These are phyloP conservation scores for Boletus barrowsii DNA, from an alignment of 768 basidiomycete genomes.

Conservation along the genomic window DNA sequence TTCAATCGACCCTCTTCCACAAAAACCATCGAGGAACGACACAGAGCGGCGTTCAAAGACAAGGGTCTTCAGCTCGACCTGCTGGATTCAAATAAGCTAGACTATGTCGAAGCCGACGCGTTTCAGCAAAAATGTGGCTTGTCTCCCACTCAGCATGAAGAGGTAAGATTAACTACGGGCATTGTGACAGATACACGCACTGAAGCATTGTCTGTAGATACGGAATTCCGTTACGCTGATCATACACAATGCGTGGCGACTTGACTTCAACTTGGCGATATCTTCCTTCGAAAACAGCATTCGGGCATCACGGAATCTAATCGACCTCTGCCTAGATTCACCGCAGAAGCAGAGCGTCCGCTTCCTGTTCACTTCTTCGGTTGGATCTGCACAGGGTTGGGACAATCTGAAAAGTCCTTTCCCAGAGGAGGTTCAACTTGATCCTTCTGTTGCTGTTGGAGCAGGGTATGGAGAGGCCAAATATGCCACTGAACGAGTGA, in stretches of 20 bases:
- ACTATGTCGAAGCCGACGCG: slow-evolving; percentile 38
- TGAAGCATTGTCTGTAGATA: slow-evolving; percentile 6
- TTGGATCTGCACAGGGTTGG: slow-evolving; percentile 22
- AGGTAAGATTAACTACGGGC: slow-evolving; percentile 18
- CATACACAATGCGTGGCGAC: slow-evolving; percentile 39
- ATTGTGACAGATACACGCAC: neutral
- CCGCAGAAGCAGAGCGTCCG: slow-evolving; percentile 1
- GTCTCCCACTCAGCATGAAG: slow-evolving; percentile 19
- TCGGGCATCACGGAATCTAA: slow-evolving; percentile 30
- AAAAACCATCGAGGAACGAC: slow-evolving; percentile 23
- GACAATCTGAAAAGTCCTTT: slow-evolving; percentile 25
- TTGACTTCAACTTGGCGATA: slow-evolving; percentile 41
- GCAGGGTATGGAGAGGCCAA: slow-evolving; percentile 38
- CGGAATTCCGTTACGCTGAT: slow-evolving; percentile 29
- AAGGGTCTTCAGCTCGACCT: slow-evolving; percentile 32
- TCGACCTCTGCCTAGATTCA: slow-evolving; percentile 24
- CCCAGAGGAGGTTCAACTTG: slow-evolving; percentile 36
- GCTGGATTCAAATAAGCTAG: slow-evolving; percentile 32
- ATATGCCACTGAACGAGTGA: slow-evolving; percentile 36
- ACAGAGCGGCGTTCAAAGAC: slow-evolving; percentile 34
- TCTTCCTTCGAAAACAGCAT: slow-evolving; percentile 37
- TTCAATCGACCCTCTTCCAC: slow-evolving; percentile 29
- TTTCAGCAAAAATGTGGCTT: slow-evolving; percentile 32
- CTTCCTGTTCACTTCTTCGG: slow-evolving; percentile 28
- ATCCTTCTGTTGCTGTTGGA: slow-evolving; percentile 28